Base-by-base conservation (phyloP, 2,329 filamentous ascomycete species). In the Helminthosporium solani region DNA sequence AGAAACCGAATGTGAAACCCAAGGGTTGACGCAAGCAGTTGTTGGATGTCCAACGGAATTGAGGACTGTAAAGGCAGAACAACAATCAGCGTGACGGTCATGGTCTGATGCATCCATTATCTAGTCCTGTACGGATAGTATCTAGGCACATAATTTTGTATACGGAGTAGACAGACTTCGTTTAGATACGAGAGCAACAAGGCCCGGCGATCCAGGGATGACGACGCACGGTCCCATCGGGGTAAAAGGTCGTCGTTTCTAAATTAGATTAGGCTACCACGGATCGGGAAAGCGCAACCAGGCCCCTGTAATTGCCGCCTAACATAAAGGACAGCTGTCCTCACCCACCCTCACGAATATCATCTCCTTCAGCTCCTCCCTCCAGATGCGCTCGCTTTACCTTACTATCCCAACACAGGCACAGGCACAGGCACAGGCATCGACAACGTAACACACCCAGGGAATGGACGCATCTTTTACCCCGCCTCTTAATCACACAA, bases 241-340 rank as follows among this genome's bases (percentile, higher is more conserved):
- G 52, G 45, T 50, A 53, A 46, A n/a, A 50, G 46, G 46, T 49
- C 48, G 54, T 47, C 47, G 42, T 39, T 47, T 47, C 57, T 57
- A 58, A 57, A 51, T 60, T 58, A 58, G 43, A 46, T 50, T 42
- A 40, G 18, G 30, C 57, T 48, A 52, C 33, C 31, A 54, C 48
- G 42, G 9, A 31, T 52, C 33, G 36, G 56, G 54, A 44, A 52
- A 47, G 47, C 44, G 41, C 37, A 15, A 15, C 44, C 46, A 31
- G 40, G 45, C 52, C 49, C 56, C 50, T 57, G 50, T 40, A 41
- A 47, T 49, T 42, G 53, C 47, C 56, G 57, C 60, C 61, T 66
- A 54, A 46, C 60, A 66, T 67, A 68, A 70, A 66, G 58, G 58
- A 60, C 58, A 50, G 54, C 54, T 63, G 61, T 64, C 65, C 64